Conservation (phyloP, 192 early-diverging fungal species). For the Podila minutissima region DNA sequence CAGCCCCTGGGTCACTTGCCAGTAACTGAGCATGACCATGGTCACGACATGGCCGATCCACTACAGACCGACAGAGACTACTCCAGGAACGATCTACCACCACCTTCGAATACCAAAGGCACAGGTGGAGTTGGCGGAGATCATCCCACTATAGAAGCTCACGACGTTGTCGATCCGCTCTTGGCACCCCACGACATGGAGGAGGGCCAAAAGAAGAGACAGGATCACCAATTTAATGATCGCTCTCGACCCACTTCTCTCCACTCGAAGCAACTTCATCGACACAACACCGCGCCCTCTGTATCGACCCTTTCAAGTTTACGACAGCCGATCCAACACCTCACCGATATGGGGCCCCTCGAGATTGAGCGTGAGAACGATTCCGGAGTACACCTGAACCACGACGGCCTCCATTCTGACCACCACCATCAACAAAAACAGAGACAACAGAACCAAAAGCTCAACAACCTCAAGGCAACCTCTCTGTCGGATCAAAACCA, state of each 20-base stretch:
- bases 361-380: conserved; percentile 18
- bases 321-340: conserved; percentile 22
- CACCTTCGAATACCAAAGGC: neutral
- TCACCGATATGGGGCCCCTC: conserved; percentile 35
- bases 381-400: conserved; percentile 10
- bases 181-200: neutral
- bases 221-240: too few species aligned
- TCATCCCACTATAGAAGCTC: neutral
- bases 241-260: neutral
- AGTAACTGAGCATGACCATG: neutral
- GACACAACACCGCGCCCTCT: neutral
- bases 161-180: conserved; percentile 7
- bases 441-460: neutral
- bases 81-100: neutral
- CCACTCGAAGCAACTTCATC: neutral
- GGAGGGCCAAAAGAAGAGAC: neutral
- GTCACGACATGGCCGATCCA: neutral
- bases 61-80: neutral
- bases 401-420: neutral
- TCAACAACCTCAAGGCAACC: neutral
- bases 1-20: conserved; percentile 3
- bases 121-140: neutral
- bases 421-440: neutral
- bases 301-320: neutral
- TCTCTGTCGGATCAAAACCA: neutral